Conservation (phyloP, 352 stramenopile species). For the Phytophthora tubulina region DNA sequence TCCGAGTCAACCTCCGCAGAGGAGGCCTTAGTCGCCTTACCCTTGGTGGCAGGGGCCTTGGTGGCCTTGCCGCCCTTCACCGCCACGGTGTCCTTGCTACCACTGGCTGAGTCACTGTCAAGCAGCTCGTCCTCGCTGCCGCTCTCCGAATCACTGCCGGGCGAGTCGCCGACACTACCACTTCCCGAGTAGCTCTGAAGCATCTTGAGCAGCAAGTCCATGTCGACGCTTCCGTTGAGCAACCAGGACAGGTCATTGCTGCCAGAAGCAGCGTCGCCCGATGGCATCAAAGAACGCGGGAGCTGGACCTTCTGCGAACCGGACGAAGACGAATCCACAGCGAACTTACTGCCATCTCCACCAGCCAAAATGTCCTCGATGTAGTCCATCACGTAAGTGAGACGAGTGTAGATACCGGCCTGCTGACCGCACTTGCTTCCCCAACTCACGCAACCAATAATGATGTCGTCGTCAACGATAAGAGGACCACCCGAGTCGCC, state of each 20-base stretch:
- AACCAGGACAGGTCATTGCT: neutral
- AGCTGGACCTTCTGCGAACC: conserved; percentile 4
- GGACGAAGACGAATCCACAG: conserved; percentile 12
- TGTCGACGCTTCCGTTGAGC: neutral
- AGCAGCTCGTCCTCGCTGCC: neutral
- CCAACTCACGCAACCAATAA: conserved; percentile 77
- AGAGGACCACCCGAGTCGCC: conserved; percentile 77
- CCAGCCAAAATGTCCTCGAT: conserved; percentile 66
- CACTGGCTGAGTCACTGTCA: conserved; percentile 4
- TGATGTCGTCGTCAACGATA: conserved; percentile 48
- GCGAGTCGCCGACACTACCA: neutral
- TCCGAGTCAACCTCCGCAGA: conserved; percentile 9
- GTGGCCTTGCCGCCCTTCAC: neutral
- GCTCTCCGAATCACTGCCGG: neutral
- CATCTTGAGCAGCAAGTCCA: neutral
- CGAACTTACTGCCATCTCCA: conserved; percentile 39
- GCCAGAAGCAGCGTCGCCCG: neutral
- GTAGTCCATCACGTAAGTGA: conserved; percentile 66
- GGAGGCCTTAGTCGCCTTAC: conserved; percentile 8
- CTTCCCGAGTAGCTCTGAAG: neutral
- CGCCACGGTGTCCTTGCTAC: neutral
- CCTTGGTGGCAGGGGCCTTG: conserved; percentile 4
- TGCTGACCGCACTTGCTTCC: conserved; percentile 64
- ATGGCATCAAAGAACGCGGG: neutral
- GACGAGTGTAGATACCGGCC: conserved; percentile 62